These are phyloP conservation scores for Clitoria ternatea DNA, from an alignment of 306 rosid genomes.

Conservation along the genomic window DNA sequence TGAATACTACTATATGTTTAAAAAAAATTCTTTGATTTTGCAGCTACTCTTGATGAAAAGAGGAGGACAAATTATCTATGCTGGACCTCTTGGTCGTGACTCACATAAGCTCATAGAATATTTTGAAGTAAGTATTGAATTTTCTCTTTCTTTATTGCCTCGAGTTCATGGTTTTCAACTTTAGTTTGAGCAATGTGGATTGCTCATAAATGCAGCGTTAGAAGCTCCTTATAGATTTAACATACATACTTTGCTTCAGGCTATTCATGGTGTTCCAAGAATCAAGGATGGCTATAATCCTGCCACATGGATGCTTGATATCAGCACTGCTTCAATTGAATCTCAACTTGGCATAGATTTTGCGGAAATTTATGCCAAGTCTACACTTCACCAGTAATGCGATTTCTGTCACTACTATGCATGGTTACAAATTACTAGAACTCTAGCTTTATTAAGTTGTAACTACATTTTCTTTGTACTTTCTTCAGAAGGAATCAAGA, in stretches of 20 bases:
- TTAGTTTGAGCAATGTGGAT: neutral
- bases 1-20: too few species aligned
- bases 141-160: neutral
- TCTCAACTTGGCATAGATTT: slow-evolving; percentile 50
- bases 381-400: slow-evolving; percentile 47
- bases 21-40: neutral
- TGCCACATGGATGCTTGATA: slow-evolving; percentile 76
- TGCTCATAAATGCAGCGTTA: neutral
- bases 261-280: slow-evolving; percentile 48
- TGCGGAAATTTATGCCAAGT: slow-evolving; percentile 48
- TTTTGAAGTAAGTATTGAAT: slow-evolving; percentile 39
- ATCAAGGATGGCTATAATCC: slow-evolving; percentile 56
- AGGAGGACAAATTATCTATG: slow-evolving; percentile 55
- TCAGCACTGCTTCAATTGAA: slow-evolving; percentile 46
- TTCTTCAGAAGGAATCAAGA: slow-evolving; percentile 50
- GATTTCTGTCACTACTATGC: neutral
- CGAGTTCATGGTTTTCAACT: neutral
- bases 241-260: slow-evolving; percentile 24
- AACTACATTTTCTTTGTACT: neutral
- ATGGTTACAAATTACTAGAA: neutral
- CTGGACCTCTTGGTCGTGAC: slow-evolving; percentile 44
- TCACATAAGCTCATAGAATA: slow-evolving; percentile 45
- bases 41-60: slow-evolving; percentile 52
- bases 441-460: neutral
- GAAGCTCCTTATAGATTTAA: neutral